phyloP scores from a whole-genome alignment of 306 rosid species.

The Vicia villosa region DNA sequence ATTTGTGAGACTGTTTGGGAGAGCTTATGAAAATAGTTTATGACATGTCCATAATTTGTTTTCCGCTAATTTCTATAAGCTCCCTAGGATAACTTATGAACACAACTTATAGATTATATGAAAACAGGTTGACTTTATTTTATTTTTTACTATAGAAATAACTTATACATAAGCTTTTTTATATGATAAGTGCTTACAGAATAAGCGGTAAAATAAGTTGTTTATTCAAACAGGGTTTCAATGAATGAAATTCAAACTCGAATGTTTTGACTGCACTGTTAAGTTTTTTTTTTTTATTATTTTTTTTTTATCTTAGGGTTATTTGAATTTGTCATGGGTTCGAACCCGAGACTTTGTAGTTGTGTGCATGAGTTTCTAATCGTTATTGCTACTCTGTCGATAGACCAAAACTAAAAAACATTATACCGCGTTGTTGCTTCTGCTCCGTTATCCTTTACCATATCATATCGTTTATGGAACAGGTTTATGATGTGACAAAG shows the following conservation, averaged over 20 bases:
- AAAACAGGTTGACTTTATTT: neutral
- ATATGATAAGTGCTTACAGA: neutral
- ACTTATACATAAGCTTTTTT: neutral
- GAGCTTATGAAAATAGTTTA: neutral
- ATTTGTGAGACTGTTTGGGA: neutral
- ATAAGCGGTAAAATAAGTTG: neutral
- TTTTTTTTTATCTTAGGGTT: neutral
- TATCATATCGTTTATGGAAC: slow-evolving; percentile 29
- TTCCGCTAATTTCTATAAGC: neutral
- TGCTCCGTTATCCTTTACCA: slow-evolving; percentile 27
- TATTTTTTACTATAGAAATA: neutral
- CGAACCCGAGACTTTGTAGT: no score
- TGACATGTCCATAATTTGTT: neutral
- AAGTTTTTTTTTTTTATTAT: neutral
- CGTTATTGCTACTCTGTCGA: no score
- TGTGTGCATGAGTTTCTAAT: no score
- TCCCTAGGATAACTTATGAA: neutral
- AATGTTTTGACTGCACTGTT: neutral
- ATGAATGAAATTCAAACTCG: neutral
- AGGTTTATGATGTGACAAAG: slow-evolving; percentile 89
- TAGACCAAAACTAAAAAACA: no score
- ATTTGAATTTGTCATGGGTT: neutral
- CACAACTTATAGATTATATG: neutral
- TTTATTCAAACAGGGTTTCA: neutral
- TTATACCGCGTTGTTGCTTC: neutral